Percentiles rank a stretch among this genome's conserved stretches.
Conservation (phyloP, 176 grass and related monocot species). For the Triticum timopheevii region DNA sequence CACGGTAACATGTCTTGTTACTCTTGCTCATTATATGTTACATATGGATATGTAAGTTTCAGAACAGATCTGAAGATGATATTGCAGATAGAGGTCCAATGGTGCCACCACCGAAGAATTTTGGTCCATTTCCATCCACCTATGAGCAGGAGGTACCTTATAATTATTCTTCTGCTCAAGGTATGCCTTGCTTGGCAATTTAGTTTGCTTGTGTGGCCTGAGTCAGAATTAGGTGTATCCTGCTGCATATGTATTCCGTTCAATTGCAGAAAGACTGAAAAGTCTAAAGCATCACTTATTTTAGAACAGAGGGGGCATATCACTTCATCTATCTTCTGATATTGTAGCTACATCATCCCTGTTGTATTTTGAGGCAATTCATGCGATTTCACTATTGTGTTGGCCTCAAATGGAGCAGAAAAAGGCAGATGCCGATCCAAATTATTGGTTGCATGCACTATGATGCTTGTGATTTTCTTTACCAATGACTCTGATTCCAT, state of each 20-base stretch:
- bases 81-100: conserved; percentile 56
- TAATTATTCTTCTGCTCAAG: conserved; percentile 91
- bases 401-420: background rate
- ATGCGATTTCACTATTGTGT: conserved; percentile 9
- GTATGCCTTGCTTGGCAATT: conserved; percentile 66
- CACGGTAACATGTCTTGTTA: conserved; percentile 46
- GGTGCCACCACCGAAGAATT: conserved; percentile 38
- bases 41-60: conserved; percentile 30
- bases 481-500: background rate
- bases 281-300: conserved; percentile 9
- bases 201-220: conserved; percentile 38
- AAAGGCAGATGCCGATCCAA: background rate
- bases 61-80: conserved; percentile 47
- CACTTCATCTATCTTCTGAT: conserved; percentile 10
- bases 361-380: background rate
- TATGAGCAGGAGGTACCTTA: conserved; percentile 91
- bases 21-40: conserved; percentile 40
- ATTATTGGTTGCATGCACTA: background rate
- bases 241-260: conserved; percentile 39
- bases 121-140: conserved; percentile 55
- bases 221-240: conserved; percentile 18
- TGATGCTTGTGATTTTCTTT: background rate
- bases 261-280: conserved; percentile 23
- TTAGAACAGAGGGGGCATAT: conserved; percentile 4
- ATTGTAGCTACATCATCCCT: background rate